Conservation (phyloP, 2,329 filamentous ascomycete genomes). For the Phyllosticta capitalensis region DNA sequence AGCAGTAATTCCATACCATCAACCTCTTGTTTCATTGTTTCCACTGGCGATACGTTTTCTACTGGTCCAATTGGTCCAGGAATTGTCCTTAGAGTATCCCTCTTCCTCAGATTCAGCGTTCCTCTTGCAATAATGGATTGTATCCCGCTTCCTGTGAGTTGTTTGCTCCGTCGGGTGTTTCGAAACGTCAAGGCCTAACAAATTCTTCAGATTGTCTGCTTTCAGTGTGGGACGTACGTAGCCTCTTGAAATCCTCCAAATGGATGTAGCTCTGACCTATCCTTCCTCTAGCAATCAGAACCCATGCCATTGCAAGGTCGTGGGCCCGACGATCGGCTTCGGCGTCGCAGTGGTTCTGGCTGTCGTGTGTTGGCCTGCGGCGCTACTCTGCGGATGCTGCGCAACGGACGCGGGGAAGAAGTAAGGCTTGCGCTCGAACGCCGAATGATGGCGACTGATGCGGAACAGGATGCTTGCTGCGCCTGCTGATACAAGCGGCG, state of each 20-base stretch:
- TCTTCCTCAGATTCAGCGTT: background rate
- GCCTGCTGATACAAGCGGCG: conserved; percentile 43
- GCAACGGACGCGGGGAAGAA: conserved; percentile 44
- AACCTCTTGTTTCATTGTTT: background rate
- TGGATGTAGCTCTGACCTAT: background rate
- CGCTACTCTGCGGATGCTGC: conserved; percentile 48
- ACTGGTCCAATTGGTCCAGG: background rate
- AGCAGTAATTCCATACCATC: background rate
- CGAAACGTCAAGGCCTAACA: background rate
- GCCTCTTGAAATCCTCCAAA: background rate
- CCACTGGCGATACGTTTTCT: background rate
- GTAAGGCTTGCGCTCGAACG: conserved; percentile 29
- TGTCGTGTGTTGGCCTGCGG: conserved; percentile 47
- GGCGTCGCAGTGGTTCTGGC: conserved; percentile 39
- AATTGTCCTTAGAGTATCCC: background rate
- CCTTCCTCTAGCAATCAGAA: conserved; percentile 40
- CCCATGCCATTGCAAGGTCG: conserved; percentile 47
- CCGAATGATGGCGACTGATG: background rate
- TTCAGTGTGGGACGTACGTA: conserved; percentile 41
- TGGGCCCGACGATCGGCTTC: conserved; percentile 47
- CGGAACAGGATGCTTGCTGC: conserved; percentile 39
- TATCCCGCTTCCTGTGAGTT: conserved; percentile 24
- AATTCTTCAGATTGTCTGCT: conserved; percentile 42
- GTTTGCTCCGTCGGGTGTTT: background rate
- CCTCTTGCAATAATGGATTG: conserved; percentile 26